Base-by-base conservation (phyloP, 1,284 basidiomycete genomes). In the Leucoagaricus sp. region DNA sequence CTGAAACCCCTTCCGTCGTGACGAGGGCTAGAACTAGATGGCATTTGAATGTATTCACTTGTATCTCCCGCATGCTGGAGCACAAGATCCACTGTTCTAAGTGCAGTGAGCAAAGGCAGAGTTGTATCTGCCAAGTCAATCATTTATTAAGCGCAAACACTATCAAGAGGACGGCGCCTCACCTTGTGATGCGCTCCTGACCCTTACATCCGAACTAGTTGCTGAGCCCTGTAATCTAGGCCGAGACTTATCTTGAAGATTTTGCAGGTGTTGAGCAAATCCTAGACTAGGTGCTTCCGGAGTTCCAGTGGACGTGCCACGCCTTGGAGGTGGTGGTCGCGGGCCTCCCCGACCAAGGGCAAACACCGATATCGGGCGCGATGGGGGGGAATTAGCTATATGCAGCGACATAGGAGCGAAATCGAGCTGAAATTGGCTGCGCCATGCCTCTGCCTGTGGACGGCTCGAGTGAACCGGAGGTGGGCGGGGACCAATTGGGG, bases 1-100 rank as follows among this genome's bases (percentile, higher is more conserved):
- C 55, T 47, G 19, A 51, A 57, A n/a, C 34, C 34, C 21, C 26
- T 42, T 52, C 47, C 36, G 33, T 40, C 21, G 3, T 23, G 51
- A 13, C 25, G 51, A 29, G 31, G 40, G n/a, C 19, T 45, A 29
- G 21, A 57, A 26, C 55, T 9, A 58, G 58, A 31, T 60, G 63
- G 9, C 61, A 60, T 25, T 55, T 60, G 13, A 10, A 74, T 63
- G 10, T 33, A 29, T 7, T 75, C 64, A 60, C 80, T 79, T 49
- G 77, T 72, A 51, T 72, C 74, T 50, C 73, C 71, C 2, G 79
- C 72, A 38, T 68, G 67, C 63, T 76, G 77, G 36, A 75, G 60
- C 41, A 73, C 74, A 19, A 70, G 71, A 49, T 81, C 75, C 3
- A 68, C 65, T 8, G 73, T 72, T 52, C 68, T 69, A 1, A 78